Evolutionary conservation across 139 green algal genomes (phyloP).

Genomic region (Haematococcus sp.): DNA sequence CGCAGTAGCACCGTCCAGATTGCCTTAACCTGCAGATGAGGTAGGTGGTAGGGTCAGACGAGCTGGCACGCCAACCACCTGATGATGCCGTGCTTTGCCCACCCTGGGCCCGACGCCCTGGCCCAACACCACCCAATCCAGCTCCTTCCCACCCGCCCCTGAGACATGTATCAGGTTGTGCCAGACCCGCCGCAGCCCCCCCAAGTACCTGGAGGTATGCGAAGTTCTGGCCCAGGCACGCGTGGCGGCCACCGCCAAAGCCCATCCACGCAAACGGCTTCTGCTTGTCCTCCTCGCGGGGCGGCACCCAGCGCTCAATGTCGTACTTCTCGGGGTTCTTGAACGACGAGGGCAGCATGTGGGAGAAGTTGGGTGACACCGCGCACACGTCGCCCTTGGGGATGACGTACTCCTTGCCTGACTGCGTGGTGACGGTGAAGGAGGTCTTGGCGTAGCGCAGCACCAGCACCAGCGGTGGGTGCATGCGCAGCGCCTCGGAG

Average conservation of each 20-base stretch:
- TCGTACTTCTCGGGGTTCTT: constrained; percentile 75
- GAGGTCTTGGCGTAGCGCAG: constrained; percentile 82
- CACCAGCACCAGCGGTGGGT: constrained; percentile 96
- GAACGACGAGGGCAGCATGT: constrained; percentile 83
- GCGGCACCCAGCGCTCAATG: constrained; percentile 74
- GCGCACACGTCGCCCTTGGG: constrained; percentile 89
- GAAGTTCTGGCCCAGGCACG: constrained; percentile 97
- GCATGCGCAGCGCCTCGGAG: constrained; percentile 89
- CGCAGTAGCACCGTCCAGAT: constrained; percentile 92
- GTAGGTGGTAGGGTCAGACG: background rate
- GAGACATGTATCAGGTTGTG: no score
- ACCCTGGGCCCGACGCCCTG: no score
- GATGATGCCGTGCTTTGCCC: no score
- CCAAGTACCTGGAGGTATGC: constrained; percentile 78
- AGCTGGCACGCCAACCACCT: no score
- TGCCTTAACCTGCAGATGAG: constrained; percentile 88
- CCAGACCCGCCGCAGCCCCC: no score
- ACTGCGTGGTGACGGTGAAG: constrained; percentile 82
- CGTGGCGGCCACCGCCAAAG: constrained; percentile 95
- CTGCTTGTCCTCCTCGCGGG: constrained; percentile 83
- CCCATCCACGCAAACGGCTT: constrained; percentile 86
- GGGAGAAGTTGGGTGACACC: constrained; percentile 84
- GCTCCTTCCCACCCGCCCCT: no score
- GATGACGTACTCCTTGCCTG: constrained; percentile 76
- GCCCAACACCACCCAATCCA: no score